Evolutionary conservation across 2,329 filamentous ascomycete species (phyloP).

Genomic region (Aspergillus fumigatus): DNA sequence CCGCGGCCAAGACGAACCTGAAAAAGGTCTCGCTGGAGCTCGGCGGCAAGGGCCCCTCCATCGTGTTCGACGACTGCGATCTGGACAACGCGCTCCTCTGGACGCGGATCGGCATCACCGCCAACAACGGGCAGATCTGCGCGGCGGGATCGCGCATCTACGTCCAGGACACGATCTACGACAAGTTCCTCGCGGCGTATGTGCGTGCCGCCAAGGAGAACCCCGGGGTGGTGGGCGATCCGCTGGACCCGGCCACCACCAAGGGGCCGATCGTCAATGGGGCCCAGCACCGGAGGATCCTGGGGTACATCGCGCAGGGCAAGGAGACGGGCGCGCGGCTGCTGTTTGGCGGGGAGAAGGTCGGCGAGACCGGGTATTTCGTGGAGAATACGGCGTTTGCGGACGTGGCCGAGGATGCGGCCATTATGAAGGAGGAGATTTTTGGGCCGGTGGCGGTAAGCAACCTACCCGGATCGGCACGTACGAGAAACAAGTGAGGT

Average conservation of each 20-base stretch:
- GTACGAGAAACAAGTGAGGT: too few relatives aligned
- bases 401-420: constrained; percentile 45
- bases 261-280: constrained; percentile 21
- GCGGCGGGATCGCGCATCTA: constrained; percentile 29
- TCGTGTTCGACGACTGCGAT: constrained; percentile 34
- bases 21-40: constrained; percentile 34
- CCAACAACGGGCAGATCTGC: constrained; percentile 32
- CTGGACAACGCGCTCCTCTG: constrained; percentile 29
- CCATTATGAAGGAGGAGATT: constrained; percentile 50
- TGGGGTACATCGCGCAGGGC: constrained; percentile 21
- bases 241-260: constrained; percentile 16
- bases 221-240: constrained; percentile 16
- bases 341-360: constrained; percentile 20
- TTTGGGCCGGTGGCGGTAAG: constrained; percentile 52
- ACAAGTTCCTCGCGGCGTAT: constrained; percentile 24
- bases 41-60: constrained; percentile 30
- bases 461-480: too few relatives aligned
- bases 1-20: constrained; percentile 27
- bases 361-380: constrained; percentile 51
- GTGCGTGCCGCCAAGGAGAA: constrained; percentile 54
- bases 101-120: constrained; percentile 25
- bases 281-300: constrained; percentile 19
- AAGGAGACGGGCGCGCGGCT: constrained; percentile 17
- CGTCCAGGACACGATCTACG: constrained; percentile 30
- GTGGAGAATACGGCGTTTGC: constrained; percentile 58